Evolutionary conservation across 1,139 yeast genomes (phyloP).

Genomic region (Kodamaea derodonti): DNA sequence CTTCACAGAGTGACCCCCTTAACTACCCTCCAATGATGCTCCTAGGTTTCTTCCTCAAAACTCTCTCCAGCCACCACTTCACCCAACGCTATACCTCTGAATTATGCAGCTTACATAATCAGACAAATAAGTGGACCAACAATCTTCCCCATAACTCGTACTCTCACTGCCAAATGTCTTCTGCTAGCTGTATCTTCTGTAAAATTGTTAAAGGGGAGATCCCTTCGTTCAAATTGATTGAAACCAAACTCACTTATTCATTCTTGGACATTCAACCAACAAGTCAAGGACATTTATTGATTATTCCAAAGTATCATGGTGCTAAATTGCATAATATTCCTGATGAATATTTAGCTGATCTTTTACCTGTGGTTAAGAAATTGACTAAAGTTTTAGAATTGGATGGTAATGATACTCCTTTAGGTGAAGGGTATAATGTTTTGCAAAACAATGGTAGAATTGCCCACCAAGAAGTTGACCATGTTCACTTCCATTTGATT

Average conservation of each 20-base stretch:
- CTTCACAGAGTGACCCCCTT: no score
- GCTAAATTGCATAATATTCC: constrained; percentile 89
- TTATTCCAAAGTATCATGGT: constrained; percentile 91
- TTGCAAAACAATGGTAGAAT: constrained; percentile 90
- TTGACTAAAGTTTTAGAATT: constrained; percentile 68
- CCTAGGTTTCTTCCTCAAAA: no score
- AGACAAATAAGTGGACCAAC: no score
- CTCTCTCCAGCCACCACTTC: no score
- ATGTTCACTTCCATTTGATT: constrained; percentile 93
- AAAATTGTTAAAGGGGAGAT: constrained; percentile 91
- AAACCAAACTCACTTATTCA: constrained; percentile 73
- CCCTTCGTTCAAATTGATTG: constrained; percentile 84
- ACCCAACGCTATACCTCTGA: no score
- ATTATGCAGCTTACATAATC: not conserved
- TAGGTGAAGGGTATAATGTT: constrained; percentile 80
- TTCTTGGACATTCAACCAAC: constrained; percentile 93
- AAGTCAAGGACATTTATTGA: constrained; percentile 78
- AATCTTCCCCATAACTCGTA: no score
- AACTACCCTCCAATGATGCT: no score
- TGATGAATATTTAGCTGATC: constrained; percentile 80
- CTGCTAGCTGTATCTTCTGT: constrained; percentile 79
- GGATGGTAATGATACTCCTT: constrained; percentile 52
- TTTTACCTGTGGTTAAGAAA: constrained; percentile 83
- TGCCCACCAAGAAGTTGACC: constrained; percentile 93
- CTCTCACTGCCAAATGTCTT: no score